Evolutionary conservation across 495 filamentous ascomycete species (phyloP).

Genomic region (Aspergillus homomorphus): DNA sequence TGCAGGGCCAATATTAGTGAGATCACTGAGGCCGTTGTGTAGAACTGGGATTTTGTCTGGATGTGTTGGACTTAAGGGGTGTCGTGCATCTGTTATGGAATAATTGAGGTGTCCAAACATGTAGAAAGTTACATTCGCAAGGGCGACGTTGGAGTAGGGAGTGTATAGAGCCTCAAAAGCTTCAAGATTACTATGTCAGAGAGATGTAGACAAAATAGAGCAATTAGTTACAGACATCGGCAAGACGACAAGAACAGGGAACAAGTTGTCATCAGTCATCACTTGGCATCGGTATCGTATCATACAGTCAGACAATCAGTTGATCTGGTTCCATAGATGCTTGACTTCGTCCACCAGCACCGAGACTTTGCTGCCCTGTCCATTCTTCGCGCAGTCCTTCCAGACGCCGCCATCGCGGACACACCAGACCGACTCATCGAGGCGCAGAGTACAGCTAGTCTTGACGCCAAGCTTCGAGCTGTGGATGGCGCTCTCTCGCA

Average conservation of each 20-base stretch:
- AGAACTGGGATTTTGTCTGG: too few species aligned
- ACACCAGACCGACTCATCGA: constrained; percentile 78
- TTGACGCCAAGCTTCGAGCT: constrained; percentile 65
- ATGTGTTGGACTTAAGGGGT: too few species aligned
- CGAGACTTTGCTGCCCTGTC: constrained; percentile 59
- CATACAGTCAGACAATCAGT: constrained; percentile 10
- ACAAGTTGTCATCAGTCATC: not conserved
- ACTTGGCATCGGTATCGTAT: not conserved
- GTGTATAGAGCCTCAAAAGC: too few species aligned
- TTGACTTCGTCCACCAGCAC: constrained; percentile 75
- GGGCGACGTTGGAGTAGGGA: too few species aligned
- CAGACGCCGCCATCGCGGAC: constrained; percentile 76
- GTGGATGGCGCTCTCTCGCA: constrained; percentile 72
- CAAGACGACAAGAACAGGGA: not conserved
- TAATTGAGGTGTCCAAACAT: too few species aligned
- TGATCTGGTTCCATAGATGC: constrained; percentile 36
- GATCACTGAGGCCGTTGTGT: too few species aligned
- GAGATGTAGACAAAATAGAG: not conserved
- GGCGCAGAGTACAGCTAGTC: constrained; percentile 83
- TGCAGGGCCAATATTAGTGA: not conserved
- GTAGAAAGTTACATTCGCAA: too few species aligned
- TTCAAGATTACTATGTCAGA: too few species aligned
- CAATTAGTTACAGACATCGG: not conserved
- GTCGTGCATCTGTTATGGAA: too few species aligned
- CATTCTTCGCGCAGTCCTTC: constrained; percentile 64